Evolutionary conservation across 176 grass and related monocot species (phyloP), one percentile per base, ranked within the genome.

Genomic region (Phoenix dactylifera): DNA sequence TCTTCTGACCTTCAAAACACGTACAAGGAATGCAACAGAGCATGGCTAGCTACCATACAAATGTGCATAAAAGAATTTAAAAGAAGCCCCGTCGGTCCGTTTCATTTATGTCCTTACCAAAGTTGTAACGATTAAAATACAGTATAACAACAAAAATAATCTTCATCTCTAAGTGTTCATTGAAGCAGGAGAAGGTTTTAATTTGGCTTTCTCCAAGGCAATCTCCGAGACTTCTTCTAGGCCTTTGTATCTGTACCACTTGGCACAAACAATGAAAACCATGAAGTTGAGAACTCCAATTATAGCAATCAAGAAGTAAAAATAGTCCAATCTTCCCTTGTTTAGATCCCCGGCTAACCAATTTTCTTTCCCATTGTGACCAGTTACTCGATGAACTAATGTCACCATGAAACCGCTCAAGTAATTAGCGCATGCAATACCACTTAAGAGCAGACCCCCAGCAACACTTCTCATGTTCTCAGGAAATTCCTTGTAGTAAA

Each of bases 401-500:
- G 49, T 77, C 10, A 95, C 65, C 63, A 89, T 65, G 5, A 80
- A 35, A 0, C 80, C 61, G 16, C 83, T 76, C 2, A 61, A 29
- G 26, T 87, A 95, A 73, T 73, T 89, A 1, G 64, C 69, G 2
- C 78, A 0, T 1, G 80, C 62, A 1, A 84, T 0, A 0, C 57
- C 77, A 4, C 83, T 15, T 23, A 76, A 74, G n/a, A 79, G 25
- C 12, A 89, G 26, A 5, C 83, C 79, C 7, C 86, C 80, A 0
- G 80, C 85, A 4, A 86, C 68, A 39, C 81, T 89, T 16, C 81
- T 68, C 86, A 89, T 89, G 72, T 81, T 80, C 63, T 91, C 87
- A 4, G 88, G 88, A 62, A 86, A 86, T 67, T 91, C 79, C 65
- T 71, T 78, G 76, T 91, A 91, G 72, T 73, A 86, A 16, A 91